Conservation (phyloP, 1,284 basidiomycete species). For the Sphagnurus paluster region DNA sequence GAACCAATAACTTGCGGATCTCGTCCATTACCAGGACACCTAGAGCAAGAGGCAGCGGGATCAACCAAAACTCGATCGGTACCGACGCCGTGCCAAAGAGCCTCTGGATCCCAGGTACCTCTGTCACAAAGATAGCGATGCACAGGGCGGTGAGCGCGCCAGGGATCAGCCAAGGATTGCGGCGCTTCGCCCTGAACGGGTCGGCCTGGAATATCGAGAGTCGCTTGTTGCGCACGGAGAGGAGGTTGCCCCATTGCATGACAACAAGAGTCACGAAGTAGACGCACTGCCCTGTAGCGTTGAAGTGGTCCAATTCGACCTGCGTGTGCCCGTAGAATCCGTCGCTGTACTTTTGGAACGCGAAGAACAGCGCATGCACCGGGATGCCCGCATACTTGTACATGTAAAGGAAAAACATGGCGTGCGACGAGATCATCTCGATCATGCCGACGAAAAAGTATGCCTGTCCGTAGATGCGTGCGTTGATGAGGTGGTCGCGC, state of each 20-base stretch:
- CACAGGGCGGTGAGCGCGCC: slow-evolving; percentile 14
- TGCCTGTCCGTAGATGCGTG: slow-evolving; percentile 18
- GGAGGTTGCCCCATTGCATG: slow-evolving; percentile 22
- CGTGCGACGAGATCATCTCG: slow-evolving; percentile 17
- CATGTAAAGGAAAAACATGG: slow-evolving; percentile 20
- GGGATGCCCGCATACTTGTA: slow-evolving; percentile 17
- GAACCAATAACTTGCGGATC: slow-evolving; percentile 18
- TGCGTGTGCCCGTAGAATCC: slow-evolving; percentile 14
- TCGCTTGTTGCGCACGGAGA: slow-evolving; percentile 21
- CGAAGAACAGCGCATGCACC: slow-evolving; percentile 11
- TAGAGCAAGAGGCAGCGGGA: slow-evolving; percentile 18
- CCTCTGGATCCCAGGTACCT: slow-evolving; percentile 17
- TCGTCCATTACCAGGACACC: slow-evolving; percentile 19
- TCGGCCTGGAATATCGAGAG: slow-evolving; percentile 21
- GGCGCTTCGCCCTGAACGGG: slow-evolving; percentile 17
- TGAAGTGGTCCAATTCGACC: slow-evolving; percentile 10
- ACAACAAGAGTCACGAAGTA: slow-evolving; percentile 21
- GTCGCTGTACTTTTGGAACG: slow-evolving; percentile 19
- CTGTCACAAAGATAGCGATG: slow-evolving; percentile 20
- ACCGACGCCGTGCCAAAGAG: slow-evolving; percentile 18
- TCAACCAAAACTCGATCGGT: slow-evolving; percentile 20
- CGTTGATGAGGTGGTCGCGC: slow-evolving; percentile 20
- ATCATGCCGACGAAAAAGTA: slow-evolving; percentile 21
- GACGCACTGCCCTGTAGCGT: slow-evolving; percentile 15
- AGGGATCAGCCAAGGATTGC: slow-evolving; percentile 16